A percentile compares a stretch with the other conserved stretches of the same genome.
phyloP scores from a whole-genome alignment of 441 rosid species.

The Theobroma grandiflorum region DNA sequence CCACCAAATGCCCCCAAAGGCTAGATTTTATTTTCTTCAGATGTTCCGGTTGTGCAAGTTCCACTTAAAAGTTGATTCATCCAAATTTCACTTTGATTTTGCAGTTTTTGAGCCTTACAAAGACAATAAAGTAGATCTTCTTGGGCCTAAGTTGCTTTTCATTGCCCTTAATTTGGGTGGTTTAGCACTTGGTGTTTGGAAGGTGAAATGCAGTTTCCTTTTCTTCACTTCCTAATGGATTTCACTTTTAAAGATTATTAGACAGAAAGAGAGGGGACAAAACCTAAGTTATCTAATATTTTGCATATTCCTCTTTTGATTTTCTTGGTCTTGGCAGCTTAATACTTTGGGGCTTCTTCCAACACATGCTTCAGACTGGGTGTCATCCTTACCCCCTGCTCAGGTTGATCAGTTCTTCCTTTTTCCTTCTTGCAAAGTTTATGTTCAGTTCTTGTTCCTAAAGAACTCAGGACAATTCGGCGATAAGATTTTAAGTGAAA shows the following conservation, averaged over 20 bases:
- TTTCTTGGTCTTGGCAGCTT: conserved; percentile 63
- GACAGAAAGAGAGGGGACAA: conserved; percentile 1
- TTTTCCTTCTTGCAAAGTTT: conserved; percentile 17
- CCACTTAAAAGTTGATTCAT: not conserved
- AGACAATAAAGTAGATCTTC: conserved; percentile 89
- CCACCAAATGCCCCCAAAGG: not conserved
- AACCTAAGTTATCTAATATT: not conserved
- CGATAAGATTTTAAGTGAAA: conserved; percentile 5
- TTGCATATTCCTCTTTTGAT: conserved; percentile 17
- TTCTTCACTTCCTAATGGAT: not conserved
- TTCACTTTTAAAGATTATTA: not conserved
- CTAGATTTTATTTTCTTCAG: not conserved
- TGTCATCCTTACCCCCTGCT: conserved; percentile 93
- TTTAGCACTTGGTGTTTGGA: conserved; percentile 94
- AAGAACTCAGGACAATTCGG: not conserved
- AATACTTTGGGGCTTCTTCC: conserved; percentile 98
- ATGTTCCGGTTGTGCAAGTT: not conserved
- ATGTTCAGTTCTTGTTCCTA: not conserved
- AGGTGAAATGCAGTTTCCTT: conserved; percentile 55
- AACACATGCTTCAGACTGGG: conserved; percentile 99
- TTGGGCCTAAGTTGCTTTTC: conserved; percentile 86
- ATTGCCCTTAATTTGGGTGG: conserved; percentile 96
- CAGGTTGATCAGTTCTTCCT: conserved; percentile 57
- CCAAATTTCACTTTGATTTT: conserved; percentile 23
- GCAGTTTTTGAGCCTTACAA: conserved; percentile 99